phyloP scores from a whole-genome alignment of 306 rosid species.

The Carpinus fangiana region DNA sequence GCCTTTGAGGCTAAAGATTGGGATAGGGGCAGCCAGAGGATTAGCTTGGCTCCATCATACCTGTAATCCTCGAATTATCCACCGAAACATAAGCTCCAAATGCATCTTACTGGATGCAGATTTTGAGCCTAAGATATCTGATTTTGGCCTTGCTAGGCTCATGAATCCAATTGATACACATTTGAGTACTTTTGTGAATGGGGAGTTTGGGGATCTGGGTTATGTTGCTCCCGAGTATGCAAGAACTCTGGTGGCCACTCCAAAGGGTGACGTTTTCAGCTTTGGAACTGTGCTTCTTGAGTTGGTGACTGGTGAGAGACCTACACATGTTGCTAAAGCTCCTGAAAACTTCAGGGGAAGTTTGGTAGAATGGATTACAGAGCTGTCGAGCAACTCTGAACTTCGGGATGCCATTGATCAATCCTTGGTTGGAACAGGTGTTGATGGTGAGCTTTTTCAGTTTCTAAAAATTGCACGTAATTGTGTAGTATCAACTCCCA shows the following conservation, averaged over 20 bases:
- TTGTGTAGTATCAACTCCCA: slow-evolving; percentile 57
- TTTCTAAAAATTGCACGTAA: slow-evolving; percentile 82
- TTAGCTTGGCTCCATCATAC: slow-evolving; percentile 95
- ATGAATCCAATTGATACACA: slow-evolving; percentile 96
- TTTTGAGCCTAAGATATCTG: slow-evolving; percentile 88
- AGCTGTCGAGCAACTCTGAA: slow-evolving; percentile 50
- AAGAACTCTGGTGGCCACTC: slow-evolving; percentile 87
- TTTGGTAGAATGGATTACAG: slow-evolving; percentile 73
- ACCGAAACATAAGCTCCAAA: slow-evolving; percentile 92
- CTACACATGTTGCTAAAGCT: slow-evolving; percentile 69
- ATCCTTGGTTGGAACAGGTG: slow-evolving; percentile 61
- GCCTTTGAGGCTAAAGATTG: slow-evolving; percentile 80
- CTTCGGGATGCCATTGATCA: slow-evolving; percentile 64
- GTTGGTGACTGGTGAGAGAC: slow-evolving; percentile 84
- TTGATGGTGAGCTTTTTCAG: slow-evolving; percentile 77
- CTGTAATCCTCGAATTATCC: slow-evolving; percentile 93
- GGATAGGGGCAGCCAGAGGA: slow-evolving; percentile 89
- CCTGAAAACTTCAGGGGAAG: slow-evolving; percentile 79
- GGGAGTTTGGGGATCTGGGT: slow-evolving; percentile 91
- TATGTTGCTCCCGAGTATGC: slow-evolving; percentile 95
- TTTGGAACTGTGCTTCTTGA: slow-evolving; percentile 92
- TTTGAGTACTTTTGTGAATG: slow-evolving; percentile 93
- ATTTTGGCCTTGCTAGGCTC: slow-evolving; percentile 92
- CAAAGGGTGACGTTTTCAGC: slow-evolving; percentile 88
- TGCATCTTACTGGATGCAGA: slow-evolving; percentile 75